Evolutionary conservation across 768 basidiomycete species (phyloP).

Genomic region (Lyophyllum decastes): DNA sequence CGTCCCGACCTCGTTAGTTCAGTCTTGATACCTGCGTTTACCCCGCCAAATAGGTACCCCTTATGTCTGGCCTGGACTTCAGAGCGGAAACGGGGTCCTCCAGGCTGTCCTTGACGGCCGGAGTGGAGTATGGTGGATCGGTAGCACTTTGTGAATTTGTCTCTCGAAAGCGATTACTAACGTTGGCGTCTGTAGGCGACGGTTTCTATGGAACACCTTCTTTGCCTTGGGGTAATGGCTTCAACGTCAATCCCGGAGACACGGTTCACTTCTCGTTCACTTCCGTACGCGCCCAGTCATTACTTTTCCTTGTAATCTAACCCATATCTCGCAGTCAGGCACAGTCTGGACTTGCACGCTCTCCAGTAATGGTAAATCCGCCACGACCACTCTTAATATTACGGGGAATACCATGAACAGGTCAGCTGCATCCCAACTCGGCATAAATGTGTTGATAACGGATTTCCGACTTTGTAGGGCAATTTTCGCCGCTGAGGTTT

Average conservation of each 20-base stretch:
- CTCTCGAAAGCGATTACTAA: not conserved
- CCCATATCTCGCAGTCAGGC: slow-evolving; percentile 16
- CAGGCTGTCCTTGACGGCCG: slow-evolving; percentile 28
- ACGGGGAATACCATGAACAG: slow-evolving; percentile 28
- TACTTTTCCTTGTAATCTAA: not conserved
- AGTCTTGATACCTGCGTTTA: not conserved
- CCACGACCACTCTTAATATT: slow-evolving; percentile 22
- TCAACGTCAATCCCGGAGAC: slow-evolving; percentile 27
- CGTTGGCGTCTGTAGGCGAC: slow-evolving; percentile 15
- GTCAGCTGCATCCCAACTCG: slow-evolving; percentile 5
- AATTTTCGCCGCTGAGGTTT: slow-evolving; percentile 27
- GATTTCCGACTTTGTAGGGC: slow-evolving; percentile 13
- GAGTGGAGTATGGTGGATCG: slow-evolving; percentile 30
- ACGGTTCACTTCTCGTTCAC: slow-evolving; percentile 26
- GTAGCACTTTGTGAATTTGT: slow-evolving; percentile 4
- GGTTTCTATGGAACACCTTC: slow-evolving; percentile 29
- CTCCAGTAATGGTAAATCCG: slow-evolving; percentile 24
- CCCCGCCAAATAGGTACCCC: slow-evolving; percentile 18
- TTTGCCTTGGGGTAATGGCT: slow-evolving; percentile 28
- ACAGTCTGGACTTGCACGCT: slow-evolving; percentile 27
- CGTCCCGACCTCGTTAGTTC: not conserved
- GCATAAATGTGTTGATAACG: too few relatives aligned
- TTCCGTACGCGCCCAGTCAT: slow-evolving; percentile 3
- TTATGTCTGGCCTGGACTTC: slow-evolving; percentile 29
- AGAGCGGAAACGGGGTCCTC: slow-evolving; percentile 26